Percentiles rank a stretch among this genome's conserved stretches.
phyloP scores from a whole-genome alignment of 495 filamentous ascomycete species.

The Neurospora pannonica region DNA sequence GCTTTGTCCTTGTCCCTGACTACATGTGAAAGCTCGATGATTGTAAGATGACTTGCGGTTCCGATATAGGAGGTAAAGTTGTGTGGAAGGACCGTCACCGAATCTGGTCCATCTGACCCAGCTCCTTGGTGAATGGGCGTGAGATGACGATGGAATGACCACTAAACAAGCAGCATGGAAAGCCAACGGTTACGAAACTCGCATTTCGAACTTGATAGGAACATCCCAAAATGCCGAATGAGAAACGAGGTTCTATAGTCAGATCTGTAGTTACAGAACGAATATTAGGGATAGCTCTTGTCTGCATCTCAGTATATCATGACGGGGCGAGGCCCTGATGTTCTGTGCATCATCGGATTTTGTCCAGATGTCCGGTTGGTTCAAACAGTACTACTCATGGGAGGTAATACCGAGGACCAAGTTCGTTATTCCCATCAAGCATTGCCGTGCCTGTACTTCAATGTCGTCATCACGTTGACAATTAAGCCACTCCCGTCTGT shows the following conservation, averaged over 20 bases:
- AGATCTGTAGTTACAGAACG: background rate
- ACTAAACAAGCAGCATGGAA: background rate
- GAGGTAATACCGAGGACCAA: background rate
- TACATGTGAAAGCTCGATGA: background rate
- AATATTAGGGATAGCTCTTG: background rate
- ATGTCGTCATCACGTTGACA: background rate
- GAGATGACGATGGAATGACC: background rate
- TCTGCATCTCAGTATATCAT: background rate
- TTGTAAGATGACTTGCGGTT: background rate
- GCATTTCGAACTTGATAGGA: background rate
- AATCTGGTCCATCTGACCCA: background rate
- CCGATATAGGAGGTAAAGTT: background rate
- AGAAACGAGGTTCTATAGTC: background rate
- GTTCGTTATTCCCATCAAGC: background rate
- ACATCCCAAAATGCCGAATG: background rate
- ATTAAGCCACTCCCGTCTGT: background rate
- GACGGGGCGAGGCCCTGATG: background rate
- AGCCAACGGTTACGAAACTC: background rate
- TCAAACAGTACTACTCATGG: background rate
- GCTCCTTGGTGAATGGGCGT: background rate
- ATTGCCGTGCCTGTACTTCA: background rate
- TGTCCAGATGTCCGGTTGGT: background rate
- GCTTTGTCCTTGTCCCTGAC: background rate
- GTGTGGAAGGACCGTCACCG: background rate
- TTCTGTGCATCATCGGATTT: background rate